phyloP scores from a whole-genome alignment of 345 rosid genomes.

The Firmiana major region DNA sequence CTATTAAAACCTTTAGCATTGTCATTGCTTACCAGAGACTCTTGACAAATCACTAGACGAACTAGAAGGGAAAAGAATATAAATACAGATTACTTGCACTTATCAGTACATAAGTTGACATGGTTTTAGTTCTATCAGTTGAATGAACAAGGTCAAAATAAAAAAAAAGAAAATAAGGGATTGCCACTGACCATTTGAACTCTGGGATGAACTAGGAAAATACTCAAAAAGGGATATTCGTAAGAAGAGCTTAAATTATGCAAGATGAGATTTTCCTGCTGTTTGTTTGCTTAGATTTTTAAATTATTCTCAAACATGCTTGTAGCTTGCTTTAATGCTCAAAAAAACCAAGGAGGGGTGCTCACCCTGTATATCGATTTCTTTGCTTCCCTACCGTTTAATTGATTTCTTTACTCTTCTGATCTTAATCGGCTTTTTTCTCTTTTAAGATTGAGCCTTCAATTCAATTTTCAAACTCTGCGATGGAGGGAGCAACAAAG shows the following conservation, averaged over 20 bases:
- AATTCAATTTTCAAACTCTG: conserved; percentile 48
- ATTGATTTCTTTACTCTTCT: conserved; percentile 3
- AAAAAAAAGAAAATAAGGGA: background rate
- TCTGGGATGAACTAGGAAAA: background rate
- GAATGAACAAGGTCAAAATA: background rate
- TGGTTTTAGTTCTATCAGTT: background rate
- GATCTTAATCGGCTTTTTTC: conserved; percentile 5
- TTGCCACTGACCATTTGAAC: background rate
- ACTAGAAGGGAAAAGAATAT: background rate
- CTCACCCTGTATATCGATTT: background rate
- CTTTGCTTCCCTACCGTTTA: background rate
- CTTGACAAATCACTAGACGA: background rate
- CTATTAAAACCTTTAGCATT: background rate
- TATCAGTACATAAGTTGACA: background rate
- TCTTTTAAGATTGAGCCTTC: conserved; percentile 47
- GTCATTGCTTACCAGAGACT: background rate
- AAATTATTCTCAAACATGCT: background rate
- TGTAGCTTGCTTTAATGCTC: background rate
- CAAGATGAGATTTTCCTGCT: background rate
- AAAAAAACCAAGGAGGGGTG: background rate
- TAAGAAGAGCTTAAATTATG: background rate
- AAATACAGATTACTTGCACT: background rate
- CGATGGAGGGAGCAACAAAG: conserved; percentile 74
- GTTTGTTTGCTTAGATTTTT: background rate
- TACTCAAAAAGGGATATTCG: background rate